A percentile compares a stretch with the other conserved stretches of the same genome.
phyloP scores from a whole-genome alignment of 495 filamentous ascomycete genomes.

The Trichoderma gamsii region DNA sequence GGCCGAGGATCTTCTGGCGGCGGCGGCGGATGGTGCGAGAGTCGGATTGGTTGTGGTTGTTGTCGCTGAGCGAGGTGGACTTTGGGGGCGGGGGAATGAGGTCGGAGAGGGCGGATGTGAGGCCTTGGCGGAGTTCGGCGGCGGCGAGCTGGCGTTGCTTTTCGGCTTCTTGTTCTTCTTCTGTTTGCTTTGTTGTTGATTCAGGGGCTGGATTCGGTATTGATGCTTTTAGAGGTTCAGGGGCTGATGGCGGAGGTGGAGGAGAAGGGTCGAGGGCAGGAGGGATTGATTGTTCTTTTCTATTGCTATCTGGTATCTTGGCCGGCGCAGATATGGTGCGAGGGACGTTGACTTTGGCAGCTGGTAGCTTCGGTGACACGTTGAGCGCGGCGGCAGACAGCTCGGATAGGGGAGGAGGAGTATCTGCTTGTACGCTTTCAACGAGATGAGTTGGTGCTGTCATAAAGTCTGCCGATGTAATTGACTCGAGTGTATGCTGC shows the following conservation, averaged over 20 bases:
- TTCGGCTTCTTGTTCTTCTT: constrained; percentile 16
- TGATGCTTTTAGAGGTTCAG: constrained; percentile 19
- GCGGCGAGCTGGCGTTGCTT: constrained; percentile 17
- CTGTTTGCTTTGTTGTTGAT: constrained; percentile 12
- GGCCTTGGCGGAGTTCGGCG: constrained; percentile 24
- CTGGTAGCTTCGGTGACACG: constrained; percentile 24
- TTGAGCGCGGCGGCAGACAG: constrained; percentile 34
- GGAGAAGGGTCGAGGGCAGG: neutral
- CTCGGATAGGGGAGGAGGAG: constrained; percentile 36
- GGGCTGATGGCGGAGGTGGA: neutral
- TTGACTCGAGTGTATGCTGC: constrained; percentile 16
- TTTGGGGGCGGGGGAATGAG: neutral
- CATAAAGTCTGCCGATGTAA: constrained; percentile 26
- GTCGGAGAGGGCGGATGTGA: constrained; percentile 25
- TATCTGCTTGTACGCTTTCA: constrained; percentile 13
- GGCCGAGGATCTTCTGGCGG: constrained; percentile 42
- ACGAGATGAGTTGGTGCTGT: constrained; percentile 35
- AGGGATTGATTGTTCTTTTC: neutral
- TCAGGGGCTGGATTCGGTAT: constrained; percentile 18
- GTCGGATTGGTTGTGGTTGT: constrained; percentile 20
- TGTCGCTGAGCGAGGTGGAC: constrained; percentile 23
- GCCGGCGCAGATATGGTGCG: constrained; percentile 6
- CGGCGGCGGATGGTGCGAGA: constrained; percentile 24
- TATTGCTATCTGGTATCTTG: constrained; percentile 16
- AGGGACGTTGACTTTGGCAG: constrained; percentile 6